Evolutionary conservation across 768 basidiomycete genomes (phyloP), one percentile per base, ranked within the genome.

Genomic region (Xanthoconium purpureum): DNA sequence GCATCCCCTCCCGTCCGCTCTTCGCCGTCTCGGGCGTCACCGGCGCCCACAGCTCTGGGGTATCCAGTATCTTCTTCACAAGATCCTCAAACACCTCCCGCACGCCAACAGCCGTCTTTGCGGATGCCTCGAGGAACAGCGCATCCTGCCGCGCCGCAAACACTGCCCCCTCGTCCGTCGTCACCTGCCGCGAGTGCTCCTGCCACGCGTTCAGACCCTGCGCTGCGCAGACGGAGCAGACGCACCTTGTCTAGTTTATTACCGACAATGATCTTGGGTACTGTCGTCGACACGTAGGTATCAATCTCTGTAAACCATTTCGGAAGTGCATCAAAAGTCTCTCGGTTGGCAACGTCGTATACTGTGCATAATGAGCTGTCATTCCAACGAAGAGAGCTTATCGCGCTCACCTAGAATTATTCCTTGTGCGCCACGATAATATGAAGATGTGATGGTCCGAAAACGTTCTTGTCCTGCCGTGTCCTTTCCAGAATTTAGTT

Each of bases 381-480:
- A 3, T 15, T 11, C 7, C 38, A 15, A 7, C 32, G 17, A 12
- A 12, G 8, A 6, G 8, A 8, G 15, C 10, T 9, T 3, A 32
- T 7, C 2, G 39, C 10, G 44, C 67, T 37, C 20, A 85, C 88
- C 87, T 46, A 92, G 79, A 64, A 92, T 88, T 49, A 91, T 81
- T 8, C 90, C 89, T 62, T 92, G 89, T 43, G 89, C 89, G 2
- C 89, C 90, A 30, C 97, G 83, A 67, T 98, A 99, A 66, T 98
- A 99, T 10, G 90, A 92, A 3, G 89, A 89, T 6, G 97, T 98
- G 63, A 99, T 88, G 4, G 95, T 97, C 45, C 94, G 81, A 69
- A 98, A 99, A 6, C 96, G 85, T 73, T 99, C 97, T 71, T 98
- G 96, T 0, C 97, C 96, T 48, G 94, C 93, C 0, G 94, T 96